Conservation (phyloP, 2,329 filamentous ascomycete genomes). For the Botrytis paeoniae region DNA sequence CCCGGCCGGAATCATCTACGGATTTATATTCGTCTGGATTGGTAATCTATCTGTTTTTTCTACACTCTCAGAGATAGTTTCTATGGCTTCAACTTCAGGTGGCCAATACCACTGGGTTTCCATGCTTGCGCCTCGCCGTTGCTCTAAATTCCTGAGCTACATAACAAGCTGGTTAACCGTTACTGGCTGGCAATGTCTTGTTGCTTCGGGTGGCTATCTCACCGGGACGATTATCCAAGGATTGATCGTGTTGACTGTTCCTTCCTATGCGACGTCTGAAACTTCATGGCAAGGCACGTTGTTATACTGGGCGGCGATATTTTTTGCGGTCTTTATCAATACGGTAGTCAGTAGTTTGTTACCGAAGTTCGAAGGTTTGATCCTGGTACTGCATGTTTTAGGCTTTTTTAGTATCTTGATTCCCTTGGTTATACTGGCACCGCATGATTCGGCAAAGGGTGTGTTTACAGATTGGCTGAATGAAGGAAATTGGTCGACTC, state of each 20-base stretch:
- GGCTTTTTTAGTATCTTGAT: conserved; percentile 46
- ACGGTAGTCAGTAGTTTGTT: conserved; percentile 41
- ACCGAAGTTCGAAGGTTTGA: conserved; percentile 43
- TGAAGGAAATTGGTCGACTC: conserved; percentile 34
- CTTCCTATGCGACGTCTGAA: not conserved
- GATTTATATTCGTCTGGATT: conserved; percentile 37
- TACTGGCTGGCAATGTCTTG: conserved; percentile 5
- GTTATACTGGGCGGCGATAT: conserved; percentile 8
- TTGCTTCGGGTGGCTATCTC: conserved; percentile 8
- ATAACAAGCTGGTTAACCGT: conserved; percentile 32
- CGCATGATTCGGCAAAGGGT: conserved; percentile 22
- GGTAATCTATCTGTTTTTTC: conserved; percentile 30
- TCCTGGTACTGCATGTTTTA: conserved; percentile 45
- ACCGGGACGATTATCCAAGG: conserved; percentile 9
- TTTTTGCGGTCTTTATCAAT: conserved; percentile 41
- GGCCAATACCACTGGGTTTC: conserved; percentile 58
- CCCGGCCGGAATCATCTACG: conserved; percentile 41
- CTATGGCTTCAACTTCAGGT: conserved; percentile 51
- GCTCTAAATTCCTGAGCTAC: conserved; percentile 54
- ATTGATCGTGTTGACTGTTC: conserved; percentile 1
- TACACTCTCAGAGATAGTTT: not conserved
- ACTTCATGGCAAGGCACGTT: conserved; percentile 12
- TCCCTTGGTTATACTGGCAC: conserved; percentile 37
- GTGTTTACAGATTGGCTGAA: conserved; percentile 38
- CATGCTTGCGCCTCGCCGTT: conserved; percentile 46